Conservation (phyloP, 345 rosid genomes). For the Lenwebbia sp. region DNA sequence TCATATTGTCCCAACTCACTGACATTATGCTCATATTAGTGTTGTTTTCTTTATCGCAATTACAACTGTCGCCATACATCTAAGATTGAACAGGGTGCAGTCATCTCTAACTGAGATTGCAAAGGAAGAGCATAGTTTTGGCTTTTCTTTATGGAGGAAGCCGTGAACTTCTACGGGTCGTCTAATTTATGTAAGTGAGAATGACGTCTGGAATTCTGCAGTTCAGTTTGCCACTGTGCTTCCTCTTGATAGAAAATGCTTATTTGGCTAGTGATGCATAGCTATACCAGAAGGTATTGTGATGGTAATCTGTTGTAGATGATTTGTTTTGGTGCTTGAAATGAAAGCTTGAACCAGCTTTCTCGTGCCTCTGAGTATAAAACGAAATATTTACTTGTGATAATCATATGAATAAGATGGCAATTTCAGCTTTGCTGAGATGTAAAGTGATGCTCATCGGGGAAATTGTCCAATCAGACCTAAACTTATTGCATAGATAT, state of each 20-base stretch:
- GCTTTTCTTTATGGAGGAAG: background rate
- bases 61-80: background rate
- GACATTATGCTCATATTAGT: background rate
- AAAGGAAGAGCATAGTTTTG: background rate
- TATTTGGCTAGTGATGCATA: background rate
- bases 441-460: background rate
- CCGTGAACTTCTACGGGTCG: background rate
- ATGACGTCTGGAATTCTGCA: background rate
- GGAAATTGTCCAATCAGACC: background rate
- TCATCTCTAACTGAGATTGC: background rate
- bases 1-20: background rate
- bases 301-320: background rate
- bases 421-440: background rate
- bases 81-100: background rate
- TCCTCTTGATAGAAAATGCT: background rate
- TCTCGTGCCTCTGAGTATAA: background rate
- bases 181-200: background rate
- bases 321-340: background rate
- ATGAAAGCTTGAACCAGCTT: background rate
- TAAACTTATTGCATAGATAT: background rate
- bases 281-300: background rate
- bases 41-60: background rate
- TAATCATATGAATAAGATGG: background rate
- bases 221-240: background rate
- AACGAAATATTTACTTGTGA: too few species aligned